Evolutionary conservation across 139 green algal genomes (phyloP), one percentile per base, ranked within the genome.

Genomic region (Picochlorum sp.): DNA sequence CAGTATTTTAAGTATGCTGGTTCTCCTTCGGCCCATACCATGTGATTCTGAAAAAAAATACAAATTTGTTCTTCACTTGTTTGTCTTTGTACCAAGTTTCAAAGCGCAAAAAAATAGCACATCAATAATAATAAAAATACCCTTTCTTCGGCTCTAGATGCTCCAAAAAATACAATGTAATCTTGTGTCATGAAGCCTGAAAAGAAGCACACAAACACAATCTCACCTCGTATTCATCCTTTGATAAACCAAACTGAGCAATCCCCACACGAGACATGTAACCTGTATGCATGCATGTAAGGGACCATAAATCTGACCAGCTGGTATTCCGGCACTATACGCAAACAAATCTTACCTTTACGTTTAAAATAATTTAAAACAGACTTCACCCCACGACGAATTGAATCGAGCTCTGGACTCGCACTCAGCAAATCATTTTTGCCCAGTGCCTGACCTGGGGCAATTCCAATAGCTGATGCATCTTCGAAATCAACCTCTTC

Each of bases 1-100:
- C 62, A 74, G 28, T 64, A 50, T 37, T 72, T 64, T 12, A 73
- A 39, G 33, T 67, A 74, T 8, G 62, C 62, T 6, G 67, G 67
- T 54, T 74, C 67, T 4, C 67, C 67, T 22, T 44, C 26, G 4
- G 20, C 51, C 67, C 67, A 74, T 35, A 72, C 62, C 8, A 61
- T 53, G 35, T 74, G 67, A 59, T 74, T 74, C 67, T 74, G 67
- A 26, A 24, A 12, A 31, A 29, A 13, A 30, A 47, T 47, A 0
- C 22, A n/a, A 47, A 26, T 5, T 12, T 47, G 12, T 8, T 45
- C 14, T n/a, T n/a, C n/a, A 44, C 30, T 39, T 5, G 22, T 26
- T 10, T 5, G 30, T n/a, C 10, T 53, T 8, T 9, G 55, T 30
- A 26, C 8, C 47, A 10, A 35, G 26, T 51, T 26, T 33, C 24